Base-by-base conservation (phyloP, 176 grass and related monocot genomes). In the Aegilops longissima region DNA sequence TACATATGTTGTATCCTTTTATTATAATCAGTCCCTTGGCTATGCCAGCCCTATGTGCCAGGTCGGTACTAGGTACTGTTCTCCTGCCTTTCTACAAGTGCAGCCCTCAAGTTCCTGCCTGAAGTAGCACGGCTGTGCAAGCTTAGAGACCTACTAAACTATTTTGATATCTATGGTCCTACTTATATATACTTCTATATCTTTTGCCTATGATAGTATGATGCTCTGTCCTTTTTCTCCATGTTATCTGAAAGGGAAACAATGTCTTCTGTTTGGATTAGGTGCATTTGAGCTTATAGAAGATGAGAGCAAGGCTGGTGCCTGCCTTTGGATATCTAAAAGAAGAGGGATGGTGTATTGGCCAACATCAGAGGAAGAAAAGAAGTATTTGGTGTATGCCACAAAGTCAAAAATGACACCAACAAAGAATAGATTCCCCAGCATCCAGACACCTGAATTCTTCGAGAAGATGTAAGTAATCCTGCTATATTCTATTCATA, bases 281-380 rank as follows among this genome's bases (percentile, higher is more conserved):
- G 95, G 93, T 70, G 72, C 85, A 70, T 92, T 98, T 77, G 89
- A 95, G 87, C 91, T 98, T 71, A 95, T 98, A 89, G 77, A 85
- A 80, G 93, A 98, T 82, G 95, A 95, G 67, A 98, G 79, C 70
- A 98, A 92, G 86, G 89, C 95, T 87, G 95, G 95, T 87, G 89
- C 91, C 64, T 95, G 95, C 90, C 80, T 98, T 64, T 98, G 91
- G 93, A 93, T 98, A 83, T 90, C 91, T 23, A 95, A 90, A 47
- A 87, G 93, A 40, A 91, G 87, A 90, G 93, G 95, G 45, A 88
- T 93, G 87, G 93, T 95, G 31, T 98, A 98, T 79, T 95, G 93
- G 95, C 95, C 93, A 66, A 85, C 95, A 59, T 87, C 91, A 88
- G 86, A 82, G 24, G 93, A 93, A 87, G 76, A 47, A 87, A 84